Evolutionary conservation across 495 filamentous ascomycete genomes (phyloP).

Genomic region (Daldinia concentrica): DNA sequence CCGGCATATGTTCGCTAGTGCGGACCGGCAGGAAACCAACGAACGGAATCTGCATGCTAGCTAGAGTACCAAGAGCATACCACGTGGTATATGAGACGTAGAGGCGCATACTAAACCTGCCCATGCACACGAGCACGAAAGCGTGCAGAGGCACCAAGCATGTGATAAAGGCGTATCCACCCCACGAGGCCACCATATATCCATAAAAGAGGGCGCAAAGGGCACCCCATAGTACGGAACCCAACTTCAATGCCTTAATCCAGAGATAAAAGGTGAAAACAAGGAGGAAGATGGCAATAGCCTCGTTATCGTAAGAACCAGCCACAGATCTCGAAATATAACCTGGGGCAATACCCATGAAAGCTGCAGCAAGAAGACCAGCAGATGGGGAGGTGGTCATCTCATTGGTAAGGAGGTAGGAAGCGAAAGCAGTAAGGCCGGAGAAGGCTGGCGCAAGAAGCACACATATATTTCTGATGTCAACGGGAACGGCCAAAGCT

Average conservation of each 20-base stretch:
- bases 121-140: constrained; percentile 97
- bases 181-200: constrained; percentile 99
- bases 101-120: constrained; percentile 88
- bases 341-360: constrained; percentile 97
- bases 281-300: constrained; percentile 97
- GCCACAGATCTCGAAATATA: constrained; percentile 98
- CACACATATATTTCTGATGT: constrained; percentile 99
- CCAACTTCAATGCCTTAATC: constrained; percentile 97
- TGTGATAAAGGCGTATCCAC: constrained; percentile 99
- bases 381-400: constrained; percentile 93
- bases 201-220: constrained; percentile 97
- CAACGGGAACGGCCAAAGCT: constrained; percentile 90
- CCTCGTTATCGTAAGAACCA: constrained; percentile 99
- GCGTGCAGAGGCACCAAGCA: constrained; percentile 96
- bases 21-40: constrained; percentile 96
- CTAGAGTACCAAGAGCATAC: constrained; percentile 96
- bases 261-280: constrained; percentile 99
- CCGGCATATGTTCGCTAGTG: constrained; percentile 98
- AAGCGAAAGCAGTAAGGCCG: constrained; percentile 90
- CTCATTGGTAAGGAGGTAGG: constrained; percentile 96
- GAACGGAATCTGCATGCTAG: constrained; percentile 99
- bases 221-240: constrained; percentile 94
- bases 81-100: constrained; percentile 98
- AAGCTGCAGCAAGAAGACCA: constrained; percentile 90
- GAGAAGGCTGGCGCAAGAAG: constrained; percentile 96